Conservation (phyloP, 495 filamentous ascomycete species). For the Penicillium alfredii region DNA sequence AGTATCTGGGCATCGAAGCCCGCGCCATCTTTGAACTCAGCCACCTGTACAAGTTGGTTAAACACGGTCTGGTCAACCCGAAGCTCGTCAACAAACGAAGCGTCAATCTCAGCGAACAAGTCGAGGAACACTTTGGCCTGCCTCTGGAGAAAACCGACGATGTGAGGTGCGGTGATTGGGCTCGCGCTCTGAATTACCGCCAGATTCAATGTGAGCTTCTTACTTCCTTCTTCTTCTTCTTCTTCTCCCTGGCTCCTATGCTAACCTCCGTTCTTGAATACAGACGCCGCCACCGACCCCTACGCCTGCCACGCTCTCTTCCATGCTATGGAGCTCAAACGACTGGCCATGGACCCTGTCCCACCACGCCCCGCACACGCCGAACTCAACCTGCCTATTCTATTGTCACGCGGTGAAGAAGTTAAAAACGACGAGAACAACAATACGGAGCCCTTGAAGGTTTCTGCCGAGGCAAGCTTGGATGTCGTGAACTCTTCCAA, state of each 20-base stretch:
- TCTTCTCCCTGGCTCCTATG: background rate
- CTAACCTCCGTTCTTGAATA: background rate
- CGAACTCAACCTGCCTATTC: constrained; percentile 58
- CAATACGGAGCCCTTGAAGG: too few species aligned
- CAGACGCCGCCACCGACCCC: constrained; percentile 78
- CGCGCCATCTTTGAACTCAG: constrained; percentile 72
- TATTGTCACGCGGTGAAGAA: constrained; percentile 9
- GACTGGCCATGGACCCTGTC: constrained; percentile 55
- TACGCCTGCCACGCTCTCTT: constrained; percentile 75
- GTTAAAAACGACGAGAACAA: constrained; percentile 7
- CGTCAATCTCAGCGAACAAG: constrained; percentile 61
- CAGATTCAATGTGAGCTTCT: constrained; percentile 64
- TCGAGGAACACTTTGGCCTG: constrained; percentile 65
- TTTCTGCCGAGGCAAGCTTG: too few species aligned
- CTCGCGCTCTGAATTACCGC: constrained; percentile 47
- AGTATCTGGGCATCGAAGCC: constrained; percentile 57
- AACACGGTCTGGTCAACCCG: constrained; percentile 47
- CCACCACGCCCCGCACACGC: constrained; percentile 65
- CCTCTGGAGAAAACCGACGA: constrained; percentile 66
- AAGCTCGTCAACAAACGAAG: constrained; percentile 57
- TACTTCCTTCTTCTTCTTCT: constrained; percentile 1
- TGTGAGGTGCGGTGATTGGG: constrained; percentile 71
- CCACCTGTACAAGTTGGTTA: constrained; percentile 70
- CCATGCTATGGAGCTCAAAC: constrained; percentile 59
- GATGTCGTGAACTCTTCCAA: too few species aligned